These are phyloP conservation scores for Naganishia antarctica DNA, from an alignment of 768 basidiomycete genomes.

Conservation along the genomic window DNA sequence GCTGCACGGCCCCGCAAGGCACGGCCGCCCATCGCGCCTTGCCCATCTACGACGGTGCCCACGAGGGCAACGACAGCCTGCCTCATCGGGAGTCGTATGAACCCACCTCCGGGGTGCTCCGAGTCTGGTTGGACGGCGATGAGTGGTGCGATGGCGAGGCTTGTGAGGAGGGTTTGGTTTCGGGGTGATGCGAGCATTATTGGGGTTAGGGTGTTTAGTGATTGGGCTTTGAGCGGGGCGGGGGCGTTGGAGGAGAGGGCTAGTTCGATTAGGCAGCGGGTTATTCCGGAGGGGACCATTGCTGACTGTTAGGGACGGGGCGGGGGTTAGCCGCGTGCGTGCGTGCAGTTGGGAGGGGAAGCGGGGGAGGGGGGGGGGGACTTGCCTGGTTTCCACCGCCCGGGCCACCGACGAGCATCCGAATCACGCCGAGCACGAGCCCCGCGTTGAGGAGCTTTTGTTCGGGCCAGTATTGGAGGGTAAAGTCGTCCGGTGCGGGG, in stretches of 20 bases:
- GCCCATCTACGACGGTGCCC: constrained; percentile 61
- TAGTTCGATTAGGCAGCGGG: constrained; percentile 77
- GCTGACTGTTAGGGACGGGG: constrained; percentile 41
- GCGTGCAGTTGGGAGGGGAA: too few species aligned
- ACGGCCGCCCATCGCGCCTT: constrained; percentile 77
- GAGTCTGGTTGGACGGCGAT: constrained; percentile 69
- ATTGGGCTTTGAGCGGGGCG: constrained; percentile 75
- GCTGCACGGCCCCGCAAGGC: constrained; percentile 66
- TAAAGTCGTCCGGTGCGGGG: constrained; percentile 65
- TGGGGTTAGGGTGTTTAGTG: constrained; percentile 61
- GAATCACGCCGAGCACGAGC: constrained; percentile 74
- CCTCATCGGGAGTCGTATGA: constrained; percentile 66
- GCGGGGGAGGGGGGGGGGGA: too few species aligned
- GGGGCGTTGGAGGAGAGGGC: constrained; percentile 93
- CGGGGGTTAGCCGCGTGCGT: too few species aligned
- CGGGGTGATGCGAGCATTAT: constrained; percentile 62
- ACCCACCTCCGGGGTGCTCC: constrained; percentile 47
- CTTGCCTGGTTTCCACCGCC: constrained; percentile 51
- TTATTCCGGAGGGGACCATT: constrained; percentile 51
- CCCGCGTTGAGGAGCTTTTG: constrained; percentile 78
- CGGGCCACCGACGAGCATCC: constrained; percentile 64
- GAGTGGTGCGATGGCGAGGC: constrained; percentile 67
- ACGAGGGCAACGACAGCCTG: constrained; percentile 78
- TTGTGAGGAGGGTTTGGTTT: constrained; percentile 68
- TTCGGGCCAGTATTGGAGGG: constrained; percentile 91